Conservation (phyloP, 495 filamentous ascomycete species). For the Beverwykella pulmonaria region DNA sequence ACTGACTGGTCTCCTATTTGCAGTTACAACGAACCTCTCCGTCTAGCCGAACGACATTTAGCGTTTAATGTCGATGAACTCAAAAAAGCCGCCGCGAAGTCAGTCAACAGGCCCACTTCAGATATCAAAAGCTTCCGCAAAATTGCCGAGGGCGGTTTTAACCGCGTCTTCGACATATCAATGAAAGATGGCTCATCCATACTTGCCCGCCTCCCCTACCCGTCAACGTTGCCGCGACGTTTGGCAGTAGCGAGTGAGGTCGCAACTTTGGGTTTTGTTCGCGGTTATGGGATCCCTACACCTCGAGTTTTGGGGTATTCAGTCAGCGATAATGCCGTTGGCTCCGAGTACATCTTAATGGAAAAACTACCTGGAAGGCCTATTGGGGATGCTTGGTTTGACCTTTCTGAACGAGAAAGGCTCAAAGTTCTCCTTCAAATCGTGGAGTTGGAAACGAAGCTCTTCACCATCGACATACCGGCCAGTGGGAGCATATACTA, state of each 20-base stretch:
- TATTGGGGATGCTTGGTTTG: conserved; percentile 41
- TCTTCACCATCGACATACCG: conserved; percentile 45
- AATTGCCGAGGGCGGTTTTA: conserved; percentile 29
- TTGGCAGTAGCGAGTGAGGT: conserved; percentile 53
- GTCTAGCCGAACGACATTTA: conserved; percentile 20
- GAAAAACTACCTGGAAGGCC: conserved; percentile 30
- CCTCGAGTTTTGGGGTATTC: conserved; percentile 30
- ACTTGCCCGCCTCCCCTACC: conserved; percentile 28
- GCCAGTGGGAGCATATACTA: conserved; percentile 51
- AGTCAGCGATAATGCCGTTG: conserved; percentile 22
- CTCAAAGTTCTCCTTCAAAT: conserved; percentile 49
- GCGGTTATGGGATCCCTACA: conserved; percentile 44
- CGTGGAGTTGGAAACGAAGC: conserved; percentile 46
- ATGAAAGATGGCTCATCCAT: conserved; percentile 22
- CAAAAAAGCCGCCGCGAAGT: conserved; percentile 18
- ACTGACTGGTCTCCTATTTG: conserved; percentile 10
- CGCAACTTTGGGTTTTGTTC: conserved; percentile 52
- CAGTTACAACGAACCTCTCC: conserved; percentile 22
- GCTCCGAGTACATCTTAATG: conserved; percentile 39
- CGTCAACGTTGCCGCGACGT: conserved; percentile 32
- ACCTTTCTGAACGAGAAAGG: conserved; percentile 46
- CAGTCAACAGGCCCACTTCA: conserved; percentile 19
- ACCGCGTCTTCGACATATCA: conserved; percentile 28
- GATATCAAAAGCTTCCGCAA: conserved; percentile 25
- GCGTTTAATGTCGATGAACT: conserved; percentile 26